Conservation (phyloP, 2,329 filamentous ascomycete species). For the Penicillium occitanis region DNA sequence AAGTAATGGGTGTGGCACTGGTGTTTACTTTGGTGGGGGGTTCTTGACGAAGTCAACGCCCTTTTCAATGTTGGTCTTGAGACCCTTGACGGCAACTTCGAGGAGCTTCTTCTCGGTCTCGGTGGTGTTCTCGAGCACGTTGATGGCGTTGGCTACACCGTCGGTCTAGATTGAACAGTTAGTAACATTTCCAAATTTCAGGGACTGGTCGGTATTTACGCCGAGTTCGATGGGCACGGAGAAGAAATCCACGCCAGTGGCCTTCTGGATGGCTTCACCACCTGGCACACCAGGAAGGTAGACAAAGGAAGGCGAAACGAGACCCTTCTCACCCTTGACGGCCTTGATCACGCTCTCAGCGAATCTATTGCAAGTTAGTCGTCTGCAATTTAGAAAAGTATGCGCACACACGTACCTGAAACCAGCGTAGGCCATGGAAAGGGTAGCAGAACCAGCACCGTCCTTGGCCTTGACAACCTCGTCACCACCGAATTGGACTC, state of each 20-base stretch:
- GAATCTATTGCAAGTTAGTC: conserved; percentile 55
- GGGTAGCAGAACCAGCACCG: conserved; percentile 81
- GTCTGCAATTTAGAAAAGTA: conserved; percentile 20
- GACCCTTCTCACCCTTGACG: conserved; percentile 81
- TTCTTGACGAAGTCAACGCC: conserved; percentile 86
- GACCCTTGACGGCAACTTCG: conserved; percentile 69
- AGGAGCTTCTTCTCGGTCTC: conserved; percentile 88
- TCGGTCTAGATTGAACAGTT: conserved; percentile 58
- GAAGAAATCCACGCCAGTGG: conserved; percentile 88
- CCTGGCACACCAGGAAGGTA: conserved; percentile 89
- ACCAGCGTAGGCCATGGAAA: conserved; percentile 94
- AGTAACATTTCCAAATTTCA: conserved; percentile 5
- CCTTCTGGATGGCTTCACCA: conserved; percentile 80
- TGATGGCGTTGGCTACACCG: conserved; percentile 81
- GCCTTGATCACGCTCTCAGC: conserved; percentile 93
- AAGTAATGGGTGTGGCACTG: conserved; percentile 2
- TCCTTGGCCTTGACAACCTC: conserved; percentile 96
- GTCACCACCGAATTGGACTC: conserved; percentile 95
- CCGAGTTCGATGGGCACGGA: conserved; percentile 94
- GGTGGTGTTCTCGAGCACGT: conserved; percentile 74
- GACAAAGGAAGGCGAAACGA: conserved; percentile 93
- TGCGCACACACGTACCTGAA: conserved; percentile 64
- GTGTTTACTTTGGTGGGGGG: conserved; percentile 79
- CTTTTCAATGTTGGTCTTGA: conserved; percentile 93
- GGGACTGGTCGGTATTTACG: conserved; percentile 57